Percentiles rank a stretch among this genome's conserved stretches.
Evolutionary conservation across 108 stramenopile species (phyloP).

Genomic region (Nitzschia sp.): DNA sequence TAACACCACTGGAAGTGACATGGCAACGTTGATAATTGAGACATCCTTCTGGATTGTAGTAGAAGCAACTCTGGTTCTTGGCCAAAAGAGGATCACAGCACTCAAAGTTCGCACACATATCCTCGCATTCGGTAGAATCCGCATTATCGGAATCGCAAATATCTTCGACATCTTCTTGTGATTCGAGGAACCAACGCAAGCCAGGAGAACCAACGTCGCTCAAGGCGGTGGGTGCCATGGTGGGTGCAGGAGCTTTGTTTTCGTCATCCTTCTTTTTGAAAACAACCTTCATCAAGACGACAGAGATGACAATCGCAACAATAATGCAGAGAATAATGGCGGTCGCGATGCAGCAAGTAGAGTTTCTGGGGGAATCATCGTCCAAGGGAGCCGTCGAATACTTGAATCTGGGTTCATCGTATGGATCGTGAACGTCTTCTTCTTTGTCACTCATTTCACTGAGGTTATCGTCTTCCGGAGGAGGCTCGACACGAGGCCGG

Average conservation of each 20-base stretch:
- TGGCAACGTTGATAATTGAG: slow-evolving; percentile 22
- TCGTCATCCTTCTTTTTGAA: slow-evolving; percentile 15
- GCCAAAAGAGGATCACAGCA: slow-evolving; percentile 14
- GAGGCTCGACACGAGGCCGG: not conserved
- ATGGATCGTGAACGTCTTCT: slow-evolving; percentile 10
- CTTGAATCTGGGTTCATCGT: slow-evolving; percentile 33
- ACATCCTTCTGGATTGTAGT: slow-evolving; percentile 16
- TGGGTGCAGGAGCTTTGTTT: slow-evolving; percentile 11
- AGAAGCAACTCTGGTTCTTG: slow-evolving; percentile 12
- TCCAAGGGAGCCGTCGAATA: slow-evolving; percentile 25
- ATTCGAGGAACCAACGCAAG: not conserved
- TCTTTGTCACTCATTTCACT: slow-evolving; percentile 7
- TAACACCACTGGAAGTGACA: slow-evolving; percentile 7
- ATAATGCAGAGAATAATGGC: slow-evolving; percentile 15
- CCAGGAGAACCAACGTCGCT: not conserved
- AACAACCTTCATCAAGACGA: slow-evolving; percentile 22
- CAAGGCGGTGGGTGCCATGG: slow-evolving; percentile 10
- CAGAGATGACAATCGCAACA: slow-evolving; percentile 21
- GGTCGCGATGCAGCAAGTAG: slow-evolving; percentile 26
- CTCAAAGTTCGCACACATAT: slow-evolving; percentile 10
- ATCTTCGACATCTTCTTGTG: slow-evolving; percentile 4
- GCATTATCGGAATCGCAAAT: not conserved
- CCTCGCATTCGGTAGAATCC: slow-evolving; percentile 3
- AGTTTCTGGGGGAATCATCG: slow-evolving; percentile 8
- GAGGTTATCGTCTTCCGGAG: slow-evolving; percentile 6